Evolutionary conservation across 305 asterid species (phyloP), one percentile per base, ranked within the genome.

Genomic region (Lippia alba): DNA sequence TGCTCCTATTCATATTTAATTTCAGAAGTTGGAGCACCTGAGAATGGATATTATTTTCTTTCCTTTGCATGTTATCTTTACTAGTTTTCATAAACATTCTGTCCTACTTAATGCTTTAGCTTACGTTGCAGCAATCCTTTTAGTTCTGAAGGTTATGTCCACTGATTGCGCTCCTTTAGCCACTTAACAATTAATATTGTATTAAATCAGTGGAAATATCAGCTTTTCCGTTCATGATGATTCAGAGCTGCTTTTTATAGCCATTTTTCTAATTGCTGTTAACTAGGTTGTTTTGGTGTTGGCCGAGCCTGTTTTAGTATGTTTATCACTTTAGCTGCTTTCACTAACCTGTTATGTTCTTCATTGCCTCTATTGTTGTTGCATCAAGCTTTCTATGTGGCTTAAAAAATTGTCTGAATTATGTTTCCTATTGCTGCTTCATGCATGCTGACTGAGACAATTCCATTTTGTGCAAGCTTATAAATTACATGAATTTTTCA

Each of bases 401-500:
- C 33, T 54, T 19, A 44, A 48, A 30, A 12, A 50, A 19, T 12
- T 71, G 41, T 67, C 48, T 69, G 54, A 41, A 17, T 71, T 65
- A 19, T 56, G 33, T 54, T 48, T 60, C 36, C 49, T 63, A 32
- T 71, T 20, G 34, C 46, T 15, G 54, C 67, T 51, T 72, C 20
- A 36, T 11, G 19, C 63, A 6, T 51, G 56, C 17, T 66, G 68
- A 44, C 66, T 56, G 67, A 66, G 77, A 66, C 51, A 67, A 46
- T 50, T 24, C 19, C 64, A n/a, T 67, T 76, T 67, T 54, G 15
- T 6, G 16, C 40, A 56, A 33, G 66, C 78, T 70, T 76, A 12
- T 58, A 48, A 49, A 66, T 74, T 58, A 69, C 30, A 49, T 62
- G 24, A 19, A 53, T 78, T 79, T 48, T 70, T 60, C 50, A 57